These are phyloP conservation scores for Gastrodia elata DNA, from an alignment of 106 monocot genomes.

Conservation along the genomic window DNA sequence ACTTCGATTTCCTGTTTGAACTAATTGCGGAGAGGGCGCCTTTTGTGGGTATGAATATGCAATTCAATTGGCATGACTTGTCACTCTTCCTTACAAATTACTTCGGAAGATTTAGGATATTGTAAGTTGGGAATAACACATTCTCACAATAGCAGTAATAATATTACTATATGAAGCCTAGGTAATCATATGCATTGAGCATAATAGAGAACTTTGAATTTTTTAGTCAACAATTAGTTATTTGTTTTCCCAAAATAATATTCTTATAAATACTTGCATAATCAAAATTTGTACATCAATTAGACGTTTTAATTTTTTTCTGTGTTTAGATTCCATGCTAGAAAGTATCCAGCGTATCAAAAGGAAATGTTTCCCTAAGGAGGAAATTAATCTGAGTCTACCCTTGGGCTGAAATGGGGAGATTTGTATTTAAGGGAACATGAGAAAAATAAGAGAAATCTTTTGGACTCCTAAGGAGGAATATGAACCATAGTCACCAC, in stretches of 20 bases:
- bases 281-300: too few species aligned
- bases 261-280: background rate
- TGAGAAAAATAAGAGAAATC: too few species aligned
- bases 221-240: background rate
- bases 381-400: too few species aligned
- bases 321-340: slow-evolving; percentile 82
- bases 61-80: slow-evolving; percentile 76
- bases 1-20: slow-evolving; percentile 83
- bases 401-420: too few species aligned
- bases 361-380: slow-evolving; percentile 60
- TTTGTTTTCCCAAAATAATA: background rate
- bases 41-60: slow-evolving; percentile 60
- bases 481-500: too few species aligned
- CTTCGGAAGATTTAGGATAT: slow-evolving; percentile 74
- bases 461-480: too few species aligned
- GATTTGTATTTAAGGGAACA: too few species aligned
- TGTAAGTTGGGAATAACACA: slow-evolving; percentile 49
- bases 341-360: slow-evolving; percentile 90
- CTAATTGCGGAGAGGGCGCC: slow-evolving; percentile 59
- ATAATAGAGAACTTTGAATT: background rate
- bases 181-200: background rate
- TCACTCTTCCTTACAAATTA: slow-evolving; percentile 71
- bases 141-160: background rate
- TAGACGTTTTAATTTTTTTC: too few species aligned
- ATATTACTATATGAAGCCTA: background rate